A percentile compares a stretch with the other conserved stretches of the same genome.
phyloP scores from a whole-genome alignment of 192 early-diverging fungal species.

The Dimargaris verticillata region DNA sequence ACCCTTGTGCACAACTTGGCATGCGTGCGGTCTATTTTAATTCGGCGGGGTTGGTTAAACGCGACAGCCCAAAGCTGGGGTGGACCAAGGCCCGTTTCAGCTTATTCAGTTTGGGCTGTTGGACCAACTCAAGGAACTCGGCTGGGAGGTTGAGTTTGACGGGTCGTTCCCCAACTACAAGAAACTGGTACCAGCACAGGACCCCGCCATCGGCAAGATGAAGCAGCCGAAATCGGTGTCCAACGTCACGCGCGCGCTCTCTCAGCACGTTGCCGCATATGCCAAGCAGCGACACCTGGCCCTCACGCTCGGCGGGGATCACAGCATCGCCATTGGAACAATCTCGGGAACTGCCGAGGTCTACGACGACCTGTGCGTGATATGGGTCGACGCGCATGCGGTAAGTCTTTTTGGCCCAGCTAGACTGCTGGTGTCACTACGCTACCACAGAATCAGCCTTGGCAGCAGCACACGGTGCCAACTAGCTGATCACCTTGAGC shows the following conservation, averaged over 20 bases:
- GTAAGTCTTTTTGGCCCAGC: conserved; percentile 25
- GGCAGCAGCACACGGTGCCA: no score
- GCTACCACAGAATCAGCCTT: no score
- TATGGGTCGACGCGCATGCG: conserved; percentile 93
- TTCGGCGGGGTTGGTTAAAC: no score
- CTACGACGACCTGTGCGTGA: conserved; percentile 65
- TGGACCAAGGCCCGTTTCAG: conserved; percentile 71
- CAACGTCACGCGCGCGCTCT: conserved; percentile 47
- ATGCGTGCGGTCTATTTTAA: no score
- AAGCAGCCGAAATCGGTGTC: conserved; percentile 78
- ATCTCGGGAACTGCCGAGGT: conserved; percentile 59
- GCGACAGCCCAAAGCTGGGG: conserved; percentile 61
- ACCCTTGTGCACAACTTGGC: no score
- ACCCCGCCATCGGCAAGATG: conserved; percentile 60
- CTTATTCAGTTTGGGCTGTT: conserved; percentile 72
- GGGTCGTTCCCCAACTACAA: conserved; percentile 50
- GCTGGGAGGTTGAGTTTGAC: conserved; percentile 63
- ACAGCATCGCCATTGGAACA: conserved; percentile 85
- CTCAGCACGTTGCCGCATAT: conserved; percentile 41
- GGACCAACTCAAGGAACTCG: conserved; percentile 64
- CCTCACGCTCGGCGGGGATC: conserved; percentile 88
- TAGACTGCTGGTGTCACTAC: no score
- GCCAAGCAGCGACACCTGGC: conserved; percentile 57
- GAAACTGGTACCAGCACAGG: conserved; percentile 42
- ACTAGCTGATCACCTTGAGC: no score